phyloP scores from a whole-genome alignment of 179 eudicot genomes.

The Actinidia polygama region DNA sequence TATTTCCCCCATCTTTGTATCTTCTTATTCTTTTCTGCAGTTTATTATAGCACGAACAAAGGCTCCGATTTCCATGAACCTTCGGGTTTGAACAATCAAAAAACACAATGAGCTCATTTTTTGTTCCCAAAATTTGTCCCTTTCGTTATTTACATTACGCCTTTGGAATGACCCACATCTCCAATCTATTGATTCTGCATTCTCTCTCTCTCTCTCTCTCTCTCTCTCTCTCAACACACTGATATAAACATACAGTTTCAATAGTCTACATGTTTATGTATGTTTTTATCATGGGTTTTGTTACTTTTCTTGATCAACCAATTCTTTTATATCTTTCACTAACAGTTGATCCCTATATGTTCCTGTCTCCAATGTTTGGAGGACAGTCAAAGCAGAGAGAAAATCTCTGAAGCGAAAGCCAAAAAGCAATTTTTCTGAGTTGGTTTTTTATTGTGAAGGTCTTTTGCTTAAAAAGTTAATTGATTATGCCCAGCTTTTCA shows the following conservation, averaged over 20 bases:
- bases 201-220: conserved; percentile 5
- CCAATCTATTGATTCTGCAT: too few relatives aligned
- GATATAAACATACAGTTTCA: not conserved
- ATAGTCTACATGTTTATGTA: too few relatives aligned
- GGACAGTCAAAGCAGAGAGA: not conserved
- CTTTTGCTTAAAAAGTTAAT: too few relatives aligned
- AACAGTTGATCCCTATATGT: not conserved
- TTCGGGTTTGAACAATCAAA: not conserved
- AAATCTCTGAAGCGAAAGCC: not conserved
- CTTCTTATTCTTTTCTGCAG: not conserved
- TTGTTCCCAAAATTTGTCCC: not conserved
- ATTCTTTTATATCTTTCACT: not conserved
- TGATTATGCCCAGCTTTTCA: too few relatives aligned
- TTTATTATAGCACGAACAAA: not conserved
- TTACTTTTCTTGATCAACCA: not conserved
- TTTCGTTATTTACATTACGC: not conserved
- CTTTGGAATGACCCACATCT: too few relatives aligned
- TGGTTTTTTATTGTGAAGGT: too few relatives aligned
- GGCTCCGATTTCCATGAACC: not conserved
- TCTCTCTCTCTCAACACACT: not conserved
- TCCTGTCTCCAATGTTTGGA: not conserved
- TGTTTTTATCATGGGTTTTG: too few relatives aligned
- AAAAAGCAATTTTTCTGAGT: not conserved
- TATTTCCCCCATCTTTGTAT: not conserved
- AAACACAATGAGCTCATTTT: not conserved